A percentile compares a stretch with the other conserved stretches of the same genome.
Evolutionary conservation across 2,329 filamentous ascomycete genomes (phyloP).

Genomic region (Pseudocercospora fuligena): DNA sequence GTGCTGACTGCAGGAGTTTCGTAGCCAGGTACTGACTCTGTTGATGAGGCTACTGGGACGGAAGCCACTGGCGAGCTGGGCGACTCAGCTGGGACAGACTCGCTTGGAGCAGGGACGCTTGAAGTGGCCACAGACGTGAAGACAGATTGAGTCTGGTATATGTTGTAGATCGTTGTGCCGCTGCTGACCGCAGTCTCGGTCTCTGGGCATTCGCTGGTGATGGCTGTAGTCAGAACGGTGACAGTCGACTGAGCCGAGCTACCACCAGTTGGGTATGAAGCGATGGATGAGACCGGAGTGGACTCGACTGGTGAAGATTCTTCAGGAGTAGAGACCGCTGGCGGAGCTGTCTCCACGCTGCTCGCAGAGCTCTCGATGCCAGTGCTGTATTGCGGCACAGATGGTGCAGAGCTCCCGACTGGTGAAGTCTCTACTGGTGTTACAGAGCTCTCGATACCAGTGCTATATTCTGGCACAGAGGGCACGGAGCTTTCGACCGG

Average conservation of each 20-base stretch:
- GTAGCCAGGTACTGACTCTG: background rate
- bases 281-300: slow-evolving; percentile 6
- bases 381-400: too few species aligned
- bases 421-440: too few species aligned
- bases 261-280: slow-evolving; percentile 6
- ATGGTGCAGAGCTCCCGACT: too few species aligned
- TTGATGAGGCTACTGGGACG: background rate
- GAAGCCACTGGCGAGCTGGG: slow-evolving; percentile 1
- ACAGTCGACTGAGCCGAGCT: slow-evolving; percentile 16
- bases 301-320: slow-evolving; percentile 5
- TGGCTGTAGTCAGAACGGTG: slow-evolving; percentile 19
- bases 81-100: background rate
- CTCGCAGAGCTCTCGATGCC: too few species aligned
- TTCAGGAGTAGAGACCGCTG: background rate
- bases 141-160: slow-evolving; percentile 23
- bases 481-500: background rate
- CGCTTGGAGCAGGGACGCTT: slow-evolving; percentile 35
- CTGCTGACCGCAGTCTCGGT: slow-evolving; percentile 20
- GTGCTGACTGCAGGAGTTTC: background rate
- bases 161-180: slow-evolving; percentile 20
- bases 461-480: background rate
- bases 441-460: background rate
- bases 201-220: slow-evolving; percentile 22
- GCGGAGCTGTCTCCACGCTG: background rate
- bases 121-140: slow-evolving; percentile 45